phyloP scores from a whole-genome alignment of 2,329 filamentous ascomycete species.

The Didymella sp. region DNA sequence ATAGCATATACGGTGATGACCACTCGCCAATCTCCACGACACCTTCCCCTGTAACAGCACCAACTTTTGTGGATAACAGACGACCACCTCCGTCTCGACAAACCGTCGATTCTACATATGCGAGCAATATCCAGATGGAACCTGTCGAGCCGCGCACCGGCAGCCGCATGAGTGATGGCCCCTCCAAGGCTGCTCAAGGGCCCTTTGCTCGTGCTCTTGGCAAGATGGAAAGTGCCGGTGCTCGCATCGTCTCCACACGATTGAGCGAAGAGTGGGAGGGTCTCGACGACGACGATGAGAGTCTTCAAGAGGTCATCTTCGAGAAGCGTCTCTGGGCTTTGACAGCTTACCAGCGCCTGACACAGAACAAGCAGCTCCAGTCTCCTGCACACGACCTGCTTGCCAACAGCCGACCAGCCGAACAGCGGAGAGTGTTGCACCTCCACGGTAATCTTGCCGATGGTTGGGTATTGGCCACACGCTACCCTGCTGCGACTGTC shows the following conservation, averaged over 20 bases:
- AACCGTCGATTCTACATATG: conserved; percentile 18
- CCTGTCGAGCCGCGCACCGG: conserved; percentile 32
- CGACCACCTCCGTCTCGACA: conserved; percentile 10
- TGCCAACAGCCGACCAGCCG: conserved; percentile 27
- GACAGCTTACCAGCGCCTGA: conserved; percentile 37
- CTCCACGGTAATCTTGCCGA: conserved; percentile 39
- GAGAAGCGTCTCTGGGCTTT: conserved; percentile 40
- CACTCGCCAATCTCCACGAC: conserved; percentile 9
- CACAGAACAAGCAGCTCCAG: conserved; percentile 37
- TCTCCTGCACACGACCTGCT: conserved; percentile 37
- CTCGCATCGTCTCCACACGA: conserved; percentile 35
- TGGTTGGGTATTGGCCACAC: conserved; percentile 37
- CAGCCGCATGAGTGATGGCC: conserved; percentile 29
- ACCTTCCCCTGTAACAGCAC: conserved; percentile 12
- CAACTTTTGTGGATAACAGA: conserved; percentile 14
- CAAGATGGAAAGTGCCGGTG: conserved; percentile 37
- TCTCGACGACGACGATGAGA: conserved; percentile 35
- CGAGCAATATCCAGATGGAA: conserved; percentile 28
- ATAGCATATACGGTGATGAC: conserved; percentile 16
- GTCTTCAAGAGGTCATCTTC: conserved; percentile 35
- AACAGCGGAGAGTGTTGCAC: conserved; percentile 34
- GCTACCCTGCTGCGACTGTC: conserved; percentile 34
- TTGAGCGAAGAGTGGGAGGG: conserved; percentile 40
- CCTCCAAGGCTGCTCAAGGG: conserved; percentile 24
- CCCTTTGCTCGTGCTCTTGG: conserved; percentile 34